Conservation (phyloP, 495 filamentous ascomycete species). For the Penicillium robsamsonii region DNA sequence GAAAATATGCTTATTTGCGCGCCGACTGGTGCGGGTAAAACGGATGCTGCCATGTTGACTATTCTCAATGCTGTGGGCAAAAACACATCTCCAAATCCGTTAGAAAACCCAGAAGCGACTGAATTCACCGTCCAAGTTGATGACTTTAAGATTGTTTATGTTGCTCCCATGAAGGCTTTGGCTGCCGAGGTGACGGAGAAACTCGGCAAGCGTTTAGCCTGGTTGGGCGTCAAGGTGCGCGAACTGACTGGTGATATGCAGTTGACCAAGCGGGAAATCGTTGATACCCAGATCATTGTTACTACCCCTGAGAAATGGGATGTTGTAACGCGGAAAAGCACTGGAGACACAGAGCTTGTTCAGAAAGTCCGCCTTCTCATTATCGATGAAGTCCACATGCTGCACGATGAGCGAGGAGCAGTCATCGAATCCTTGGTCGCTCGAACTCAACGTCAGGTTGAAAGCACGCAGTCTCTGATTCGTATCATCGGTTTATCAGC, state of each 20-base stretch:
- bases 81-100: conserved; percentile 74
- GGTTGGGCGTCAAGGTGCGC: conserved; percentile 84
- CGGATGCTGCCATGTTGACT: conserved; percentile 95
- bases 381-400: conserved; percentile 99
- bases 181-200: conserved; percentile 96
- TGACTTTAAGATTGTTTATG: conserved; percentile 71
- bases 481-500: conserved; percentile 93
- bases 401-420: conserved; percentile 95
- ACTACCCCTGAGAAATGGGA: conserved; percentile 99
- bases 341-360: conserved; percentile 93
- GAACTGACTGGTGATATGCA: conserved; percentile 99
- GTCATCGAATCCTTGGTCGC: conserved; percentile 95
- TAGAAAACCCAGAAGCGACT: conserved; percentile 66
- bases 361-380: conserved; percentile 96
- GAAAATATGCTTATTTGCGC: conserved; percentile 99
- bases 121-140: conserved; percentile 77
- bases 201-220: conserved; percentile 86
- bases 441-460: conserved; percentile 90
- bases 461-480: conserved; percentile 96
- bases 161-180: conserved; percentile 75
- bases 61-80: conserved; percentile 86
- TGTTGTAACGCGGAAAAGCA: conserved; percentile 94
- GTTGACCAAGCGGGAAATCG: conserved; percentile 91
- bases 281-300: conserved; percentile 95
- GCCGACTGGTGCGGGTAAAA: conserved; percentile 97